These are phyloP conservation scores for Acanthochlamys bracteata DNA, from an alignment of 106 monocot genomes.

Conservation along the genomic window DNA sequence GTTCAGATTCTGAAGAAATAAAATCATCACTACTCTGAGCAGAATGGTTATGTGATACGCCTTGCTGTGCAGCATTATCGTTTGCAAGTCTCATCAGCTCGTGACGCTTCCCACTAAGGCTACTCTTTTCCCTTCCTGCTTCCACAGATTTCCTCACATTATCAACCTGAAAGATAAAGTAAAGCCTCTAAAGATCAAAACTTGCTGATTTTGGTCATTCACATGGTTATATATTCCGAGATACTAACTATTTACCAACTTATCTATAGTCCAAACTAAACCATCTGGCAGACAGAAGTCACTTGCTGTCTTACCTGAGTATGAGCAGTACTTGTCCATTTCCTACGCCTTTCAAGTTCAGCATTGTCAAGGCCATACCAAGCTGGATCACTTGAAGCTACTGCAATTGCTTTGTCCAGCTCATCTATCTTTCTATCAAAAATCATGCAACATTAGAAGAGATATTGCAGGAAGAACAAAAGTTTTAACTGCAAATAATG, in stretches of 20 bases:
- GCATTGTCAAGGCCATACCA: slow-evolving; percentile 78
- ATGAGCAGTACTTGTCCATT: slow-evolving; percentile 64
- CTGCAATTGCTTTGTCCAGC: slow-evolving; percentile 74
- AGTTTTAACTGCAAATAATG: background rate
- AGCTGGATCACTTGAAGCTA: slow-evolving; percentile 78
- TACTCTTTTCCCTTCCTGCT: slow-evolving; percentile 37
- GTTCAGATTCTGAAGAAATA: slow-evolving; percentile 86
- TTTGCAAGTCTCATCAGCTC: slow-evolving; percentile 50
- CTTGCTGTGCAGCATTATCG: slow-evolving; percentile 22
- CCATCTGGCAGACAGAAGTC: background rate
- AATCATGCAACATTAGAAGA: slow-evolving; percentile 9
- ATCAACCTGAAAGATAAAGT: slow-evolving; percentile 30
- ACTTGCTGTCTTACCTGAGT: slow-evolving; percentile 35
- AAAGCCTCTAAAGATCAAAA: background rate
- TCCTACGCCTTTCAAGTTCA: slow-evolving; percentile 68
- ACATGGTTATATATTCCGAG: too few species aligned
- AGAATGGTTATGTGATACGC: slow-evolving; percentile 30
- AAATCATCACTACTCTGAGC: slow-evolving; percentile 60
- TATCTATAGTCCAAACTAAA: too few species aligned
- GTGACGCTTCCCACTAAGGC: slow-evolving; percentile 24
- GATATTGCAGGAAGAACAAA: background rate
- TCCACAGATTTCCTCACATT: slow-evolving; percentile 60
- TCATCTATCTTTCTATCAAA: slow-evolving; percentile 71
- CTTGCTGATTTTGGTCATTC: background rate
- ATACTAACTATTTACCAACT: too few species aligned